Conservation (phyloP, 164 flowering plant genomes). For the Tetrastigma voinierianum region DNA sequence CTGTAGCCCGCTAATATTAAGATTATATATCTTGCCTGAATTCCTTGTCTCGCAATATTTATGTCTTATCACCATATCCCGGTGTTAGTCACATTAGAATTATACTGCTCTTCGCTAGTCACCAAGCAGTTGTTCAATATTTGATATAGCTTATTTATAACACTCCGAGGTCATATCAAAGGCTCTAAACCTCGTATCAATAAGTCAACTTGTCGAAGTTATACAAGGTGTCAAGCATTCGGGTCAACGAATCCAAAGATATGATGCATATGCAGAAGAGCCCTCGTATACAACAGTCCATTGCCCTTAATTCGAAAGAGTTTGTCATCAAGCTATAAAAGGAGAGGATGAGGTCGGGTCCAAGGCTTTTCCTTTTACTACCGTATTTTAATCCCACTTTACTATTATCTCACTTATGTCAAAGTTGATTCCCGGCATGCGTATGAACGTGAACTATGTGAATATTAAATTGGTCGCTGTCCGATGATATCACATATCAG, state of each 20-base stretch:
- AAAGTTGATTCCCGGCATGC: slow-evolving; percentile 8
- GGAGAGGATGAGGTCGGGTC: slow-evolving; percentile 24
- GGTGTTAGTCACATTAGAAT: too few species aligned
- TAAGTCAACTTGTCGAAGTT: slow-evolving; percentile 29
- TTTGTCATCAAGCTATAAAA: slow-evolving; percentile 43
- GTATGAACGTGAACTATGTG: slow-evolving; percentile 59
- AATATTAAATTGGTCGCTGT: slow-evolving; percentile 44
- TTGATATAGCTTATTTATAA: slow-evolving; percentile 41
- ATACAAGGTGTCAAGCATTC: slow-evolving; percentile 34
- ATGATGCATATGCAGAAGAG: slow-evolving; percentile 79
- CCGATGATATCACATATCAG: slow-evolving; percentile 50
- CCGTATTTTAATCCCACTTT: not conserved
- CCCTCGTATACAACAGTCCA: slow-evolving; percentile 51
- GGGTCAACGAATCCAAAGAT: slow-evolving; percentile 43
- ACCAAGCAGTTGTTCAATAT: not conserved
- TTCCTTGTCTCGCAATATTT: too few species aligned
- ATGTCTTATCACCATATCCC: too few species aligned
- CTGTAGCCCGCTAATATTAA: too few species aligned
- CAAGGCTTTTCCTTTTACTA: not conserved
- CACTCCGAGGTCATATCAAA: slow-evolving; percentile 67
- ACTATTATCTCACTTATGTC: too few species aligned
- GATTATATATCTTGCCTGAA: too few species aligned
- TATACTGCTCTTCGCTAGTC: not conserved
- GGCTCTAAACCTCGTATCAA: slow-evolving; percentile 38
- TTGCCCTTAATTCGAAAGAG: slow-evolving; percentile 65